phyloP scores from a whole-genome alignment of 2,329 filamentous ascomycete genomes.

The Cladosporium sp. region DNA sequence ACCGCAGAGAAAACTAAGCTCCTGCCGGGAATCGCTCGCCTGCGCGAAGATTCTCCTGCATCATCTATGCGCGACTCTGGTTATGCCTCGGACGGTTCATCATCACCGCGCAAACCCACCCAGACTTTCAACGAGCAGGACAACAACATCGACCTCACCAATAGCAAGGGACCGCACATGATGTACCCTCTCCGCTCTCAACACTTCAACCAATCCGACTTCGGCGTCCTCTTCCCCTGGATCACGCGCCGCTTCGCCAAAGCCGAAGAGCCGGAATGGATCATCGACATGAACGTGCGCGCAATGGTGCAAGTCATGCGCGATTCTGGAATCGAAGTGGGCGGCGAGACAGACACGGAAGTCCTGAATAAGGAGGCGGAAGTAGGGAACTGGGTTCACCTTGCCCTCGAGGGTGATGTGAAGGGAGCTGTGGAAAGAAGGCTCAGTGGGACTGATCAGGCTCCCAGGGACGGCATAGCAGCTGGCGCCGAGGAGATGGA shows the following conservation, averaged over 20 bases:
- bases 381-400: slow-evolving; percentile 25
- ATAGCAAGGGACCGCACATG: slow-evolving; percentile 53
- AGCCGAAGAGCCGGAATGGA: slow-evolving; percentile 65
- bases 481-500: slow-evolving; percentile 12
- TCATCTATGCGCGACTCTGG: slow-evolving; percentile 27
- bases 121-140: background rate
- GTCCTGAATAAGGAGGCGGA: slow-evolving; percentile 26
- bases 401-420: slow-evolving; percentile 2
- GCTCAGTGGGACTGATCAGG: slow-evolving; percentile 1
- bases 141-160: no score
- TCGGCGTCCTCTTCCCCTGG: slow-evolving; percentile 77
- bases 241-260: slow-evolving; percentile 48
- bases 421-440: slow-evolving; percentile 7
- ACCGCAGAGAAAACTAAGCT: slow-evolving; percentile 24
- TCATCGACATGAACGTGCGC: slow-evolving; percentile 80
- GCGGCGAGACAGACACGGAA: slow-evolving; percentile 38
- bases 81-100: slow-evolving; percentile 27
- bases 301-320: slow-evolving; percentile 70
- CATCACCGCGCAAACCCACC: slow-evolving; percentile 13
- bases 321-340: slow-evolving; percentile 39
- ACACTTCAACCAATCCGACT: slow-evolving; percentile 79
- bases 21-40: slow-evolving; percentile 26
- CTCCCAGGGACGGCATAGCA: slow-evolving; percentile 9
- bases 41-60: slow-evolving; percentile 26
- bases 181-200: slow-evolving; percentile 73